Percentiles rank a stretch among this genome's conserved stretches.
These are phyloP conservation scores for Erodium maritimum DNA, from an alignment of 345 rosid species.

Conservation along the genomic window DNA sequence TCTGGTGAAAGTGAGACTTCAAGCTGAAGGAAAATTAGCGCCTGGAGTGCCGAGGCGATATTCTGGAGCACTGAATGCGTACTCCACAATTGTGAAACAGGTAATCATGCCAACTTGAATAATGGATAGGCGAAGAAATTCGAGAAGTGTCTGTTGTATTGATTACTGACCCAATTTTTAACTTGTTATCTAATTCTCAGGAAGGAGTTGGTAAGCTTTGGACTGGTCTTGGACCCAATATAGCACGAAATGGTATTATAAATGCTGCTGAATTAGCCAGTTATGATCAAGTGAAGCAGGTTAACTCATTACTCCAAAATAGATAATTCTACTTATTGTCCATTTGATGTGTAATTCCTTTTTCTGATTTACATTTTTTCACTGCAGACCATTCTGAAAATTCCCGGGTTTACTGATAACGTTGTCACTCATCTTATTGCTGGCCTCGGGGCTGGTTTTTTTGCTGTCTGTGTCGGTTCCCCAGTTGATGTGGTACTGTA, in stretches of 20 bases:
- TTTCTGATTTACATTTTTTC: neutral
- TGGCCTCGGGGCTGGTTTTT: slow-evolving; percentile 94
- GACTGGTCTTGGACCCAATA: slow-evolving; percentile 94
- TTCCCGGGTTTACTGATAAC: slow-evolving; percentile 93
- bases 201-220: slow-evolving; percentile 91
- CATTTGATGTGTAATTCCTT: neutral
- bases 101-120: slow-evolving; percentile 23
- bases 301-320: slow-evolving; percentile 6
- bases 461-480: slow-evolving; percentile 96
- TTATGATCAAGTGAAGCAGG: slow-evolving; percentile 97
- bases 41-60: slow-evolving; percentile 94
- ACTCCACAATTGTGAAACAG: slow-evolving; percentile 87
- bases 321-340: slow-evolving; percentile 1
- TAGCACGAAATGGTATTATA: slow-evolving; percentile 88
- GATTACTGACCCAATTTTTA: slow-evolving; percentile 6
- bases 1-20: slow-evolving; percentile 98
- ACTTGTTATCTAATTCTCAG: slow-evolving; percentile 28
- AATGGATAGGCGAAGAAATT: neutral
- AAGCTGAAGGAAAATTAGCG: slow-evolving; percentile 93
- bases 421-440: slow-evolving; percentile 83
- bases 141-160: slow-evolving; percentile 6
- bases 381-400: slow-evolving; percentile 74
- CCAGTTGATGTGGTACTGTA: slow-evolving; percentile 93
- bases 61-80: slow-evolving; percentile 85
- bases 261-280: slow-evolving; percentile 98